These are phyloP conservation scores for Trichophyton benhamiae DNA, from an alignment of 2,329 filamentous ascomycete genomes.

Conservation along the genomic window DNA sequence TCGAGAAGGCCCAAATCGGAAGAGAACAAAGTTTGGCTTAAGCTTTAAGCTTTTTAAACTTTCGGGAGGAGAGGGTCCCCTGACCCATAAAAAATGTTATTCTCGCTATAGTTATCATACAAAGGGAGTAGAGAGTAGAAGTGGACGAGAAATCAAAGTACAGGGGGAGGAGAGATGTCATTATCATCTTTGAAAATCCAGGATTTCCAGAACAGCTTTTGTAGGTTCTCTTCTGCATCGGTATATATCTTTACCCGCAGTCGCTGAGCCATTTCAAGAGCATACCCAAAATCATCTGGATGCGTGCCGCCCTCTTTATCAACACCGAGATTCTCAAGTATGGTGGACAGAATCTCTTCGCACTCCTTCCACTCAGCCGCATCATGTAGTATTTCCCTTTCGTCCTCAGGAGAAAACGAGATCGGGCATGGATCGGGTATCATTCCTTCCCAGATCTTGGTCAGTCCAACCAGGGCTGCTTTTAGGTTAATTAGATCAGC, in stretches of 20 bases:
- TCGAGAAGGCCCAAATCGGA: too few relatives aligned
- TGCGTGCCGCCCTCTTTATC: constrained; percentile 11
- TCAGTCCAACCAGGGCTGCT: constrained; percentile 7
- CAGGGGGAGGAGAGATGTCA: constrained; percentile 1
- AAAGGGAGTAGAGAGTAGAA: not conserved
- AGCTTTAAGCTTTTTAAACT: not conserved
- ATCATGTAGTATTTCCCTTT: constrained; percentile 5
- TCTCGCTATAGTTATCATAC: not conserved
- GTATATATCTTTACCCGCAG: not conserved
- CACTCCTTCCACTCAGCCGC: constrained; percentile 12
- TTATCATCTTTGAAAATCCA: constrained; percentile 12
- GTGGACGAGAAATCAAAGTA: not conserved
- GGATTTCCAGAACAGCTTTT: constrained; percentile 4
- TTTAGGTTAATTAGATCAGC: constrained; percentile 10
- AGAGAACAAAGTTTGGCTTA: not conserved
- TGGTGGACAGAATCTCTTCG: constrained; percentile 2
- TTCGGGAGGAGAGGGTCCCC: not conserved
- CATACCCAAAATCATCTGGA: constrained; percentile 9
- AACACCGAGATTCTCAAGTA: constrained; percentile 6
- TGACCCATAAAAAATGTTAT: not conserved
- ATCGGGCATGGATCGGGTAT: constrained; percentile 9
- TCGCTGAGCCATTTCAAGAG: constrained; percentile 8
- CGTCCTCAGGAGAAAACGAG: constrained; percentile 5
- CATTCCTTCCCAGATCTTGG: constrained; percentile 4
- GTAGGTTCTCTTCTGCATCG: constrained; percentile 3